Evolutionary conservation across 495 filamentous ascomycete species (phyloP), one percentile per base, ranked within the genome.

Genomic region (Penicillium pulvis): DNA sequence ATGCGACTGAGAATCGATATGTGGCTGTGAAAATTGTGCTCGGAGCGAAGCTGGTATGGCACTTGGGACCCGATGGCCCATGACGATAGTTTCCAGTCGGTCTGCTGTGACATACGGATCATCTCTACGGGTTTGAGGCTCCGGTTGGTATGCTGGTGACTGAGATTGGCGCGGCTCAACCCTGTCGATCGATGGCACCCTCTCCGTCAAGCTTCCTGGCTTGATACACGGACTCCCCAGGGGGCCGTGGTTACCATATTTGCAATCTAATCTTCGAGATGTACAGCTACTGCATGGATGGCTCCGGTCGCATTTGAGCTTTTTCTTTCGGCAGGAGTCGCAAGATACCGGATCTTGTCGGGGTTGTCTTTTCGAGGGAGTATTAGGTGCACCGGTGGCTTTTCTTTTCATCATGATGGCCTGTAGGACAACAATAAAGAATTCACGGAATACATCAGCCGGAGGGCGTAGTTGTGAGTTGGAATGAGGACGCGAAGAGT

Each of bases 311-410:
- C 54, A 67, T 23, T 58, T 66, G 0, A 57, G 41, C 51, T 61
- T 59, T 33, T 63, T 56, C 44, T 41, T 59, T 33, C 55, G 61
- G 47, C 59, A 69, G 2, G 51, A 66, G 43, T 75, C 73, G 53
- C 81, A 83, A 0, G 79, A 81, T 2, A 81, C 80, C 1, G 80
- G 80, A 36, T 81, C 76, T 57, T 79, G 79, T 55, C 79, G 65
- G 5, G 66, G 60, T 17, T 51, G 46, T n/a, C 65, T 68, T 53
- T 66, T 73, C 8, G 49, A 42, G 12, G 62, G 12, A 2, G 58
- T 10, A 11, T 36, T 42, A 16, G 43, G 0, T 3, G 12, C 10
- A 6, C 57, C 52, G 7, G 49, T 9, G 8, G 33, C 19, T 39
- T 57, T 69, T 35, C 73, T 70, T 43, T 76, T 74, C 73, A 76